Evolutionary conservation across 2,329 filamentous ascomycete species (phyloP).

Genomic region (Ceratocystis alfenasii): DNA sequence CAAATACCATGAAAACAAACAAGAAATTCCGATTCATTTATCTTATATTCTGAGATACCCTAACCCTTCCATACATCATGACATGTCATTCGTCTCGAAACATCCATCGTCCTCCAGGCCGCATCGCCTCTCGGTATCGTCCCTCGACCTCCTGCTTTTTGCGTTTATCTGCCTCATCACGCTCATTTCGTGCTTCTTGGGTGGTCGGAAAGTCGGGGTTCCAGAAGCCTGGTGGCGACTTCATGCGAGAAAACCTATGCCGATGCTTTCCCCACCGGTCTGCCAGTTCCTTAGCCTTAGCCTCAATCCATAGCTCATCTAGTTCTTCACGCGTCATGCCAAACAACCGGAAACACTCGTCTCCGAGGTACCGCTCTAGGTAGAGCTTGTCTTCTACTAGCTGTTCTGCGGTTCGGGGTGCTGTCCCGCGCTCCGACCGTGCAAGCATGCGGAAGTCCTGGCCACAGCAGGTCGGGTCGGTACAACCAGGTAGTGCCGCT

Average conservation of each 20-base stretch:
- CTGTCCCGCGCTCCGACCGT: constrained; percentile 35
- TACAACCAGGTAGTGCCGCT: constrained; percentile 61
- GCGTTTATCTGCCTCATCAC: constrained; percentile 49
- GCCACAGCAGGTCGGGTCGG: constrained; percentile 64
- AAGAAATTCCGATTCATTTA: neutral
- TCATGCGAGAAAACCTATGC: constrained; percentile 56
- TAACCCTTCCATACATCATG: neutral
- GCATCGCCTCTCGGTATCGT: constrained; percentile 71
- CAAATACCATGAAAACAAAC: too few relatives aligned
- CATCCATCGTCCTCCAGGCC: constrained; percentile 60
- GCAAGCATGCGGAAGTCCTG: constrained; percentile 58
- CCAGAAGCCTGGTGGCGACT: constrained; percentile 83
- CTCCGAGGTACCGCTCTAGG: constrained; percentile 46
- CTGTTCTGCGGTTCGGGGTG: constrained; percentile 30
- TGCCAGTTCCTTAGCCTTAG: constrained; percentile 60
- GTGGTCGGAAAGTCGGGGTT: constrained; percentile 77
- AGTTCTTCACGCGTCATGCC: constrained; percentile 49
- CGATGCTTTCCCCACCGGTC: constrained; percentile 67
- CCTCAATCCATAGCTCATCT: constrained; percentile 58
- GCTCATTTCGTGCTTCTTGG: constrained; percentile 60
- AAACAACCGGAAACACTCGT: constrained; percentile 46
- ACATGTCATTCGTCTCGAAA: constrained; percentile 61
- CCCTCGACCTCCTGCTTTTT: constrained; percentile 56
- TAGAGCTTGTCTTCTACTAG: constrained; percentile 37
- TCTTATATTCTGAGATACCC: neutral